These are phyloP conservation scores for Ophiostoma ips DNA, from an alignment of 2,329 filamentous ascomycete genomes.

Conservation along the genomic window DNA sequence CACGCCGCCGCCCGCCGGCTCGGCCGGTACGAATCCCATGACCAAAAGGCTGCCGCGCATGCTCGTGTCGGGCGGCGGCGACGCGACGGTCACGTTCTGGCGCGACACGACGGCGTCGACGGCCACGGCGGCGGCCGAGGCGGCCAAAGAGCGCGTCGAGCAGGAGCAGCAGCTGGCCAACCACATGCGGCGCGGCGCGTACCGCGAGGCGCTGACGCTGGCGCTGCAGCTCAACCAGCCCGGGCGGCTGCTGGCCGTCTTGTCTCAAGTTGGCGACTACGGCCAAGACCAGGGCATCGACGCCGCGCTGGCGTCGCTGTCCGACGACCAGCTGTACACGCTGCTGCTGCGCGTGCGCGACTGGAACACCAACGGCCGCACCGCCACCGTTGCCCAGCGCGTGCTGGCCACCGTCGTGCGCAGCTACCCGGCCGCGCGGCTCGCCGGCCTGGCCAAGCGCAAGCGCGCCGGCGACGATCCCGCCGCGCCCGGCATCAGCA, in stretches of 20 bases:
- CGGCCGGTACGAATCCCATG: background rate
- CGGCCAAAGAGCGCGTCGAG: constrained; percentile 64
- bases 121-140: constrained; percentile 57
- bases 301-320: constrained; percentile 63
- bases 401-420: constrained; percentile 68
- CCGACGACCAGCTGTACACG: constrained; percentile 72
- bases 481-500: constrained; percentile 29
- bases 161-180: constrained; percentile 92
- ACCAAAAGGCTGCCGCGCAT: constrained; percentile 29
- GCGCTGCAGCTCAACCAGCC: constrained; percentile 92
- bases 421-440: constrained; percentile 64
- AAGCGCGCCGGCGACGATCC: constrained; percentile 12
- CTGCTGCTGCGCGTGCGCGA: constrained; percentile 74
- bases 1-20: constrained; percentile 26
- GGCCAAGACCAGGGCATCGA: constrained; percentile 47
- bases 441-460: constrained; percentile 50
- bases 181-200: constrained; percentile 75
- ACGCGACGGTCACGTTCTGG: constrained; percentile 93
- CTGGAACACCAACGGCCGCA: constrained; percentile 94
- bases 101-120: constrained; percentile 77
- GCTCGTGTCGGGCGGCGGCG: constrained; percentile 80
- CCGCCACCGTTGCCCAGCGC: constrained; percentile 70
- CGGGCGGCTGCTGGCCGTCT: constrained; percentile 68
- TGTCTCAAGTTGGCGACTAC: constrained; percentile 50
- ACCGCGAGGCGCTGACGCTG: constrained; percentile 82